Base-by-base conservation (phyloP, 257 asterid genomes). In the Misopates orontium region DNA sequence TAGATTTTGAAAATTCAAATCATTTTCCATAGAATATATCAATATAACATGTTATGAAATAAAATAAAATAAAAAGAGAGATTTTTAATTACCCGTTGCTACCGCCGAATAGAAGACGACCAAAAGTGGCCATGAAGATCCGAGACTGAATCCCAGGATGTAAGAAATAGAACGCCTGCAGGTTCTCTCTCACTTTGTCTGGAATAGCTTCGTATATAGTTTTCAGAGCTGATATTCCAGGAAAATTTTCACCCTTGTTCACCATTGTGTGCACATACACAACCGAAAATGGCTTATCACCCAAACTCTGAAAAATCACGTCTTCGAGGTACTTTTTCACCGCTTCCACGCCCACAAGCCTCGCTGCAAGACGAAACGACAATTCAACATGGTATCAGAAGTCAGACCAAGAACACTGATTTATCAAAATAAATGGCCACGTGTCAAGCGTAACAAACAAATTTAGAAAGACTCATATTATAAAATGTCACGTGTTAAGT, bases 131-230 rank as follows among this genome's bases (percentile, higher is more conserved):
- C 20, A 91, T 81, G 57, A 84, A 83, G 54, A 91, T 87, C 52
- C 98, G 80, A 32, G 96, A 86, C 51, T 85, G 98, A 31, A 91
- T 22, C 1, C 95, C 83, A 4, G 98, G 95, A 62, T 91, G 98
- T 1, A 91, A 82, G 64, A 88, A 91, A 60, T 88, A 91, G 28
- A 91, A 50, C 1, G 83, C 68, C 15, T 79, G 80, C 75, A 91
- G 50, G 60, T 83, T 75, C 4, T 75, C 82, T 20, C 57, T 76
- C 22, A 85, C 54, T 2, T 60, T 56, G 32, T 11, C 66, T 15
- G 98, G 96, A 67, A 88, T 70, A 1, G 88, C 80, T 28, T 86
- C 87, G 57, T 78, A 78, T 67, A 88, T 66, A 12, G 79, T 50
- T 67, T 75, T 79, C 48, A 91, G 16, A 14, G 79, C 86, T 8